Base-by-base conservation (phyloP, 345 rosid species). In the Eutrema heterophyllum region DNA sequence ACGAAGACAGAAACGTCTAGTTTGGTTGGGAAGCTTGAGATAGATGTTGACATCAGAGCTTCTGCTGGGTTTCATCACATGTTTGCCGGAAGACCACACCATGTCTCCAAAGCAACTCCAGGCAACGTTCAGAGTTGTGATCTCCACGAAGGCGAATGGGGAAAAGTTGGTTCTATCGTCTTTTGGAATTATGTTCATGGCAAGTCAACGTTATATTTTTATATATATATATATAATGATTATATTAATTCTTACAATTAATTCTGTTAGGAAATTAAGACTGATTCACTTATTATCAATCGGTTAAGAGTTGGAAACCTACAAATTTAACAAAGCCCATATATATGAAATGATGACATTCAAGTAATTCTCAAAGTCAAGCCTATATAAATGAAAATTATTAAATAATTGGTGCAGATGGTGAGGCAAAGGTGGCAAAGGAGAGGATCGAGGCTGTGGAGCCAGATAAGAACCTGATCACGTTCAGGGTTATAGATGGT, bases 61-160 rank as follows among this genome's bases (percentile, higher is more conserved):
- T 68, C 62, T 2, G 52, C 62, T 26, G 18, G 53, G 38, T 81
- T 81, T 21, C 82, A 81, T 55, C 77, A 80, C 1, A 67, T 84
- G 56, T 78, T 74, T 57, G 33, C 67, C 0, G 45, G 65, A 59
- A 81, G 59, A 54, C 85, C 83, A 36, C 82, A 81, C 63, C 80
- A 83, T 49, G 64, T 82, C 12, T 48, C 75, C 14, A 68, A 52
- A 45, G 67, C 73, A 72, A 18, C 64, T 51, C 68, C 78, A 16
- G 58, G 36, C 5, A 79, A 74, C 3, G 18, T 84, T 2, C 70
- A 72, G 7, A 56, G 69, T 0, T 54, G 72, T 41, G 72, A 68
- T 1, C 64, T 84, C 1, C 81, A 77, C 24, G 77, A 82, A 18
- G 85, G 83, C 7, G 82, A 81, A 0, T 84, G 68, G 71, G 87